Conservation (phyloP, 192 early-diverging fungal species). For the Mortierella alpina region DNA sequence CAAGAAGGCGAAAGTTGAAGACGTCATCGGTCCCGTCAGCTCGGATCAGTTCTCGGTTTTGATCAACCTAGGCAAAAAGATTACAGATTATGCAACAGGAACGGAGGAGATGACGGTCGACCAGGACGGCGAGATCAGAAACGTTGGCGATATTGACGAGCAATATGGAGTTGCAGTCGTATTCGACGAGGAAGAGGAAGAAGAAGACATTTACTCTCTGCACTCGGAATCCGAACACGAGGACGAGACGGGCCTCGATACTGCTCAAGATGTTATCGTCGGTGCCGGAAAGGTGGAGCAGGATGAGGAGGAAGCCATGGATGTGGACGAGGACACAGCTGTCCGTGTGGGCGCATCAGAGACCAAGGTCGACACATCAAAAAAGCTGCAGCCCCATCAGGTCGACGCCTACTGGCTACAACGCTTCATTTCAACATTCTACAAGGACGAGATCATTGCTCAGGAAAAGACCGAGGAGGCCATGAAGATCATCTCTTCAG, state of each 20-base stretch:
- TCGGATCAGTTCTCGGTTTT: slow-evolving; percentile 89
- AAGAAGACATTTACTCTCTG: slow-evolving; percentile 78
- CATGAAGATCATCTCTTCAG: slow-evolving; percentile 76
- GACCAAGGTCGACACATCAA: slow-evolving; percentile 52
- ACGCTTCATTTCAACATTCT: slow-evolving; percentile 83
- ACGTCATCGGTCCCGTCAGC: slow-evolving; percentile 73
- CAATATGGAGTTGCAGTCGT: slow-evolving; percentile 94
- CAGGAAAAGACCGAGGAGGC: slow-evolving; percentile 89
- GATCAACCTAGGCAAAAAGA: slow-evolving; percentile 92
- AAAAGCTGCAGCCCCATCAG: slow-evolving; percentile 74
- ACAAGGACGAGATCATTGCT: slow-evolving; percentile 85
- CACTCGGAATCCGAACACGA: slow-evolving; percentile 74
- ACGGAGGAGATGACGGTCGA: slow-evolving; percentile 67
- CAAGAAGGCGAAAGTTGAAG: slow-evolving; percentile 87
- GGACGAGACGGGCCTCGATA: slow-evolving; percentile 65
- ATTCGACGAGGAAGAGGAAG: slow-evolving; percentile 96
- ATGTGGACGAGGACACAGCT: slow-evolving; percentile 69
- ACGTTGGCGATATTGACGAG: slow-evolving; percentile 78
- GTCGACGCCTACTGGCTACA: slow-evolving; percentile 99
- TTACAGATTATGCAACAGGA: slow-evolving; percentile 87
- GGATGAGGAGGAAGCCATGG: slow-evolving; percentile 62
- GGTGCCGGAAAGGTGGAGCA: slow-evolving; percentile 53
- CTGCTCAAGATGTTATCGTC: slow-evolving; percentile 43
- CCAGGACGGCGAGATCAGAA: slow-evolving; percentile 61
- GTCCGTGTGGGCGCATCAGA: slow-evolving; percentile 63